Evolutionary conservation across 352 stramenopile genomes (phyloP), one percentile per base, ranked within the genome.

Genomic region (Phytophthora fragariaefolia): DNA sequence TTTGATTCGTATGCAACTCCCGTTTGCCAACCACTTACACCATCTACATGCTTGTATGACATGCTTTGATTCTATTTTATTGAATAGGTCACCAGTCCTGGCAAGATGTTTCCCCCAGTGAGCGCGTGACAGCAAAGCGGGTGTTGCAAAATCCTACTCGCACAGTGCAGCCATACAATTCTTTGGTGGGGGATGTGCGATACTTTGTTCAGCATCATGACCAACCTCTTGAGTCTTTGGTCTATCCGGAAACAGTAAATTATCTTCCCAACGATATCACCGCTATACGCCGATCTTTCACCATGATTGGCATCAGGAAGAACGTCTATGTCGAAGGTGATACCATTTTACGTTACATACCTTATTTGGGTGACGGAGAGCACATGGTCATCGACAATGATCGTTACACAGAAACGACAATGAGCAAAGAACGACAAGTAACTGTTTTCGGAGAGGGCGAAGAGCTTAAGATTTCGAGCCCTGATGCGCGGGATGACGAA

Each of bases 301-400:
- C 84, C n/a, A 89, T 83, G 69, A 82, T 92, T 45, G 80, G 83
- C 6, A 69, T 97, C 10, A 82, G 82, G 24, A 92, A 83, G 22
- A 93, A 91, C 47, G 73, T 86, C 28, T 82, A 79, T 40, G 82
- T 90, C 1, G 86, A 94, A 12, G 91, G 97, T 68, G 86, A 97
- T 52, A 77, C 83, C 4, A 80, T 95, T 30, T 70, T 98, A 51
- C 80, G 86, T 12, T 94, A 96, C 56, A 79, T 97, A 8, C 93
- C 93, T 3, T 97, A 97, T 66, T 83, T 98, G 63, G 91, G 91
- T 17, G 91, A 98, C 17, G 73, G 82, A 22, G 66, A 73, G 4
- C 67, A 58, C 3, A 58, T 92, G 56, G 69, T 76, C 6, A 83
- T 92, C 47, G 80, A 91, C 42, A 86, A 83, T 20, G 77, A 87